Evolutionary conservation across 2,329 filamentous ascomycete species (phyloP).

Genomic region (Xylogone sp.): DNA sequence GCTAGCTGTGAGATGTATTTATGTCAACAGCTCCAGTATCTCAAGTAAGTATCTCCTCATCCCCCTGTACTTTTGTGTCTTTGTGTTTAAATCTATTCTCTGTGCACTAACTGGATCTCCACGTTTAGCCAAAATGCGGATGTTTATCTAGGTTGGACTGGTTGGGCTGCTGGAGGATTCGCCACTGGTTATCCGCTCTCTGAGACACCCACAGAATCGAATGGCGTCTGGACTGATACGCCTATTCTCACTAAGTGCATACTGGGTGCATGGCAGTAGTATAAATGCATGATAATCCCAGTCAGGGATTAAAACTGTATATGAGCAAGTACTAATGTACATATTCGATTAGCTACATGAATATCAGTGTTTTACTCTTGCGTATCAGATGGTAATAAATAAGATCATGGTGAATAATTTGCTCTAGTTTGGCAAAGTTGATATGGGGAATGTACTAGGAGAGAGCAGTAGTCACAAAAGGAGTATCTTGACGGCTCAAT

Average conservation of each 20-base stretch:
- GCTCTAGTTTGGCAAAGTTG: too few species aligned
- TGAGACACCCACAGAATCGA: constrained; percentile 16
- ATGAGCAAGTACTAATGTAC: too few species aligned
- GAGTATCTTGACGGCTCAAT: too few species aligned
- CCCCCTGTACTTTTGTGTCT: neutral
- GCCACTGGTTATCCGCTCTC: constrained; percentile 16
- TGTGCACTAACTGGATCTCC: neutral
- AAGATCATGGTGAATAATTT: too few species aligned
- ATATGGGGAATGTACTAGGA: too few species aligned
- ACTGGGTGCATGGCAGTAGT: constrained; percentile 13
- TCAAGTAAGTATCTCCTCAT: constrained; percentile 12
- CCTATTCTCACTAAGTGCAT: constrained; percentile 19
- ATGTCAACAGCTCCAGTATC: constrained; percentile 22
- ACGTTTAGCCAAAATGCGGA: constrained; percentile 1
- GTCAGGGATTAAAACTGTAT: too few species aligned
- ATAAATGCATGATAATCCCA: neutral
- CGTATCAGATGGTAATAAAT: too few species aligned
- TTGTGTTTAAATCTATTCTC: neutral
- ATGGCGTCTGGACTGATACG: constrained; percentile 19
- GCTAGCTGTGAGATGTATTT: constrained; percentile 23
- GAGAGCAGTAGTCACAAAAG: too few species aligned
- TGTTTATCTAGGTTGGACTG: constrained; percentile 4
- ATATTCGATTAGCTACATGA: too few species aligned
- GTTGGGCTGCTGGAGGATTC: constrained; percentile 33
- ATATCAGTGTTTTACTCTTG: too few species aligned